Evolutionary conservation across 2,329 filamentous ascomycete species (phyloP).

Genomic region (Fusarium buxicola): DNA sequence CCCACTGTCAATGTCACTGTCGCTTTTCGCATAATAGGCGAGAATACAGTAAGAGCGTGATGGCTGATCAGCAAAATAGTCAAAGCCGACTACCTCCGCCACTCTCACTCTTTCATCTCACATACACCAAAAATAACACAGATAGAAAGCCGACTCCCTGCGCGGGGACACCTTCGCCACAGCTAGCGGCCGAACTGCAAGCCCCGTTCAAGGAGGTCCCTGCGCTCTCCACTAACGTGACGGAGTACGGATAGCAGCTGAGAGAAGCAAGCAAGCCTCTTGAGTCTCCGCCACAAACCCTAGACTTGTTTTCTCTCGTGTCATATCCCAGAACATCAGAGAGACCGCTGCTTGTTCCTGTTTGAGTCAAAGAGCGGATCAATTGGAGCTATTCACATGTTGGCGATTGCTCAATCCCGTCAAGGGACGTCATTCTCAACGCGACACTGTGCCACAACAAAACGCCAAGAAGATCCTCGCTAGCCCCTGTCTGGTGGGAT

Average conservation of each 20-base stretch:
- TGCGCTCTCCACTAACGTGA: no score
- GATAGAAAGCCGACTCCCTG: not conserved
- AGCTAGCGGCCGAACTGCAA: constrained; percentile 22
- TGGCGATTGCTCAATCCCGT: not conserved
- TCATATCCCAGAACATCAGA: not conserved
- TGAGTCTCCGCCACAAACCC: constrained; percentile 4
- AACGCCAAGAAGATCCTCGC: constrained; percentile 32
- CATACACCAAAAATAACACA: constrained; percentile 34
- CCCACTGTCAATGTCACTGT: not conserved
- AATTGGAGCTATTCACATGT: not conserved
- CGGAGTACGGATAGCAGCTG: no score
- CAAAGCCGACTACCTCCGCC: not conserved
- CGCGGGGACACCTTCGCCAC: constrained; percentile 31
- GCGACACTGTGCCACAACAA: constrained; percentile 9
- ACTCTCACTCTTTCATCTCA: constrained; percentile 6
- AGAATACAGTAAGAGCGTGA: no score
- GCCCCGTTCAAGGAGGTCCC: constrained; percentile 26
- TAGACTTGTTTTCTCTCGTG: not conserved
- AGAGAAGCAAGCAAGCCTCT: constrained; percentile 7
- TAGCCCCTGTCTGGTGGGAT: constrained; percentile 22
- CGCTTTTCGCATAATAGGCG: not conserved
- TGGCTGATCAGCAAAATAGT: not conserved
- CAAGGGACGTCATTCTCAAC: not conserved
- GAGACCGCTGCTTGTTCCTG: not conserved
- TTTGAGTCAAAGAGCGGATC: not conserved